Evolutionary conservation across 176 grass and related monocot species (phyloP), one percentile per base, ranked within the genome.

Genomic region (Sorghum bicolor): DNA sequence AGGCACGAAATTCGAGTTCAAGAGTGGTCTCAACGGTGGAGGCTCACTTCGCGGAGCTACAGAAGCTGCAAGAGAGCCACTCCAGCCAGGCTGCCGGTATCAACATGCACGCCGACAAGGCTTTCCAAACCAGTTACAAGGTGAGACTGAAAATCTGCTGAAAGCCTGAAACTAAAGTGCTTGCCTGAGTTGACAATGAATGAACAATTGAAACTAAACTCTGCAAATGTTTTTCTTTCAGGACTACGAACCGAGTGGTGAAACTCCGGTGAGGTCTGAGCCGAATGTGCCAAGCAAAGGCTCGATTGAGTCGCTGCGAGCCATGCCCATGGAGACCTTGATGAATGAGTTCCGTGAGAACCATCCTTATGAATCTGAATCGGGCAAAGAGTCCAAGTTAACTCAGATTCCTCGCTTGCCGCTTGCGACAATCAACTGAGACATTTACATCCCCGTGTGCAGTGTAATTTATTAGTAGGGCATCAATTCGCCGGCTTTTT

Each of bases 201-300:
- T 48, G 68, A 31, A 17, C 6, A 33, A 60, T 25, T n/a, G n/a
- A n/a, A n/a, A n/a, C n/a, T n/a, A n/a, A 14, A 28, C 61, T 29
- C 26, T 16, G 60, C 38, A 50, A 48, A 43, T 67, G 60, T 15
- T 83, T 1, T 44, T 33, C 40, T 63, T 30, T 53, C 80, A 99
- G 96, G 96, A 99, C 52, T 96, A 99, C 8, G 78, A 96, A 55
- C 78, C 89, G 3, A 92, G 91, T 2, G 93, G 93, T n/a, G 96
- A 96, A 32, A 99, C 91, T 63, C 96, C 96, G 12, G 53, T 77
- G 30, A 83, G 93, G 81, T 94, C 86, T 0, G 96, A 94, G 78
- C 71, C 85, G 0, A 84, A 92, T 1, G 86, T 99, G 8, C 96
- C 96, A n/a, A 94, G 93, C 89, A 99, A 86, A 88, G 78, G 79